A percentile compares a stretch with the other conserved stretches of the same genome.
Conservation (phyloP, 352 stramenopile genomes). For the Pythium phragmitis region DNA sequence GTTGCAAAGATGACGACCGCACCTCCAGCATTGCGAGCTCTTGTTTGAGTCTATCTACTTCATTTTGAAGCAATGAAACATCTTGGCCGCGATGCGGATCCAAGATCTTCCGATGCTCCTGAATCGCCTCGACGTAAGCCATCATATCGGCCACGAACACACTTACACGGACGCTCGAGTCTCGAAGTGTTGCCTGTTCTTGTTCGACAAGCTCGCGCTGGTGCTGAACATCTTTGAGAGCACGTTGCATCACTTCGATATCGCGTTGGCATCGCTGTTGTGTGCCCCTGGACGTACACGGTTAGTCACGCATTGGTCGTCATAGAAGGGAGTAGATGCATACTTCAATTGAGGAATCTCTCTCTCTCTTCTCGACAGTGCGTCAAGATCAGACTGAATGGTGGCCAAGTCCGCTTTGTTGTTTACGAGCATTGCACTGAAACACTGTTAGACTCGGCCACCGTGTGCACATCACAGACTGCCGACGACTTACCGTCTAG, state of each 20-base stretch:
- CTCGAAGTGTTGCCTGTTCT: slow-evolving; percentile 5
- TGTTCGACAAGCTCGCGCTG: slow-evolving; percentile 4
- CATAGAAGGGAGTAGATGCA: not conserved
- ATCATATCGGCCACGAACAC: slow-evolving; percentile 11
- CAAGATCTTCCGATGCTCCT: not conserved
- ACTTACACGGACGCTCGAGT: slow-evolving; percentile 3
- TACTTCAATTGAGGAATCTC: not conserved
- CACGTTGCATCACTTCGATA: not conserved
- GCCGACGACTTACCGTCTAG: not conserved
- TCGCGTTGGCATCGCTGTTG: not conserved
- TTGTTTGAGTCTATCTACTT: not conserved
- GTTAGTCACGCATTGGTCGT: not conserved
- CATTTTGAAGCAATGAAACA: not conserved
- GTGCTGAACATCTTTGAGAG: not conserved
- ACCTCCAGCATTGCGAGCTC: slow-evolving; percentile 1
- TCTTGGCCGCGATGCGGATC: slow-evolving; percentile 7
- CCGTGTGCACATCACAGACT: not conserved
- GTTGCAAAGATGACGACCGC: not conserved
- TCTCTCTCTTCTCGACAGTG: not conserved
- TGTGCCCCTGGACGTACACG: not conserved
- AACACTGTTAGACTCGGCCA: not conserved
- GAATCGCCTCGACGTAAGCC: not conserved
- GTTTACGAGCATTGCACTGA: not conserved
- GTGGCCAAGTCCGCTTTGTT: not conserved
- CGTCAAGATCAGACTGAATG: slow-evolving; percentile 4